Base-by-base conservation (phyloP, 1,284 basidiomycete genomes). In the Volvariella surrecta region DNA sequence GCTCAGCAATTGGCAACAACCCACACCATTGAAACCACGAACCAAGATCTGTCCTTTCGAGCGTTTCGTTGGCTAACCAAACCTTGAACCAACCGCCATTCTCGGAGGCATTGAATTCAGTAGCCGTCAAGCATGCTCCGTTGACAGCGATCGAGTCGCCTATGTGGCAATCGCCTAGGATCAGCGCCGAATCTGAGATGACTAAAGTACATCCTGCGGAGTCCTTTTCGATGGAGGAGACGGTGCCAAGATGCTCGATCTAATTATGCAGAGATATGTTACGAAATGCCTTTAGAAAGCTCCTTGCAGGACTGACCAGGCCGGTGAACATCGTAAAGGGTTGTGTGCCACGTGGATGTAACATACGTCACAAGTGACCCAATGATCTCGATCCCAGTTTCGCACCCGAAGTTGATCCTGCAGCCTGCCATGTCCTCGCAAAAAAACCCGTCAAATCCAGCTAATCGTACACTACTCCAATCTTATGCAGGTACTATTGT, bases 121-220 rank as follows among this genome's bases (percentile, higher is more conserved):
- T 94, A 38, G 96, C 94, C 0, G 95, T 99, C 51, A 99, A 63
- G 60, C 95, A 74, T 39, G 76, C 75, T 10, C 76, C 76, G 42
- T 79, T 76, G 57, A 89, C 83, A 39, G 90, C 87, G 50, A 99
- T 98, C 39, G 89, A 94, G 66, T 99, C 96, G 9, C 96, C 95
- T 45, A 94, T 74, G 52, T 86, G 79, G 64, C 92, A 96, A 62
- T 99, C 95, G n/a, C 60, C 76, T 9, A 99, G 72, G 52, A 99
- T 88, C 6, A 79, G 69, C 0, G 71, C 77, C 2, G 83, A 73
- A 45, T 90, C 64, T 16, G 74, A 70, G 57, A 98, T 85, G n/a
- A 79, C 85, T 42, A 98, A 73, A 8, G 83, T 85, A 66, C 88
- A 95, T 20, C 92, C 92, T 17, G 80, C 79, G 7, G 64, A 63